Evolutionary conservation across 345 rosid species (phyloP).

Genomic region (Heritiera fomes): DNA sequence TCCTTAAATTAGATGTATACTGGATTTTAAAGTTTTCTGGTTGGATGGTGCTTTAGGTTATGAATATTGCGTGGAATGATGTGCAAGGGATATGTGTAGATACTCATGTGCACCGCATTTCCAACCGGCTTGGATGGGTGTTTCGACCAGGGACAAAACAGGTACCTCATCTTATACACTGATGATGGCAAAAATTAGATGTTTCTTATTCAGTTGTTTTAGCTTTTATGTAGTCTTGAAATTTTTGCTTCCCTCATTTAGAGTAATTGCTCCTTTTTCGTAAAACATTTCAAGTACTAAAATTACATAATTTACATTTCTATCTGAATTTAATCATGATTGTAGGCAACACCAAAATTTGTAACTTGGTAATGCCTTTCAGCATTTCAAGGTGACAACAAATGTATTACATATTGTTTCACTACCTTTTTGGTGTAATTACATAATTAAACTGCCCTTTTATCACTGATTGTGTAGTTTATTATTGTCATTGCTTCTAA

Average conservation of each 20-base stretch:
- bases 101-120: constrained; percentile 91
- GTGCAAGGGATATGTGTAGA: constrained; percentile 95
- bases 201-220: neutral
- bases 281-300: neutral
- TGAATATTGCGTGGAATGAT: constrained; percentile 85
- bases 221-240: neutral
- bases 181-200: constrained; percentile 8
- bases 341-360: neutral
- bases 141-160: constrained; percentile 60
- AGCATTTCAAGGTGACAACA: neutral
- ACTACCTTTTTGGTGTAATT: neutral
- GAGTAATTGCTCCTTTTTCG: neutral
- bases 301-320: neutral
- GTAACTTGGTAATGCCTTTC: neutral
- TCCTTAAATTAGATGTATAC: neutral
- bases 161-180: constrained; percentile 35
- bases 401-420: neutral
- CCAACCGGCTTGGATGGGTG: constrained; percentile 97
- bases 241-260: neutral
- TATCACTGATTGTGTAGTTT: neutral
- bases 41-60: constrained; percentile 55
- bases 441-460: neutral
- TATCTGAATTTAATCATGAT: neutral
- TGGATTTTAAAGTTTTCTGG: constrained; percentile 8
- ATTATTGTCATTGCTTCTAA: neutral